A percentile compares a stretch with the other conserved stretches of the same genome.
Conservation (phyloP, 2,329 filamentous ascomycete genomes). For the Whalleya microplaca region DNA sequence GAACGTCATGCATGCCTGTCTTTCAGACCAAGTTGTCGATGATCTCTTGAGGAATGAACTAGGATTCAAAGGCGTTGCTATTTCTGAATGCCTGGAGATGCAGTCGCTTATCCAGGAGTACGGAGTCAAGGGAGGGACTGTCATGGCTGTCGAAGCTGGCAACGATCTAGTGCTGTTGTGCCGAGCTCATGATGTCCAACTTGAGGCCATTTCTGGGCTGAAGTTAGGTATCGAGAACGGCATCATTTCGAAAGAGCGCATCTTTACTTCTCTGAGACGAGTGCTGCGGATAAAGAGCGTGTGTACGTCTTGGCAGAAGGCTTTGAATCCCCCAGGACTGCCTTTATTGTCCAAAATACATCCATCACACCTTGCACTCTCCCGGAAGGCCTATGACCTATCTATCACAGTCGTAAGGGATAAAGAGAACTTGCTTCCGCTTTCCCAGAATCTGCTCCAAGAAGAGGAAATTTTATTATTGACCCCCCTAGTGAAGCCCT, state of each 20-base stretch:
- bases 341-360: conserved; percentile 79
- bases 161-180: conserved; percentile 92
- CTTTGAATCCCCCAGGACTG: conserved; percentile 83
- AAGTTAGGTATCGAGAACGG: conserved; percentile 89
- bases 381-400: conserved; percentile 83
- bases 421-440: conserved; percentile 80
- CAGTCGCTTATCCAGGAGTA: conserved; percentile 94
- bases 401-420: conserved; percentile 94
- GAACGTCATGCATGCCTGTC: conserved; percentile 93
- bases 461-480: conserved; percentile 89
- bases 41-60: conserved; percentile 86
- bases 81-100: conserved; percentile 97
- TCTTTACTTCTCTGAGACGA: conserved; percentile 78
- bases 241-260: conserved; percentile 79
- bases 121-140: conserved; percentile 93
- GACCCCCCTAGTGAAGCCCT: conserved; percentile 86
- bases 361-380: conserved; percentile 78
- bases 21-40: conserved; percentile 92
- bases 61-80: conserved; percentile 87
- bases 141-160: conserved; percentile 96
- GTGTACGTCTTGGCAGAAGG: conserved; percentile 89
- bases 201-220: conserved; percentile 88
- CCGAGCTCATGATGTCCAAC: conserved; percentile 83
- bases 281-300: conserved; percentile 80
- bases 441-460: conserved; percentile 78